Evolutionary conservation across 306 rosid genomes (phyloP).

Genomic region (Castanopsis chinensis): DNA sequence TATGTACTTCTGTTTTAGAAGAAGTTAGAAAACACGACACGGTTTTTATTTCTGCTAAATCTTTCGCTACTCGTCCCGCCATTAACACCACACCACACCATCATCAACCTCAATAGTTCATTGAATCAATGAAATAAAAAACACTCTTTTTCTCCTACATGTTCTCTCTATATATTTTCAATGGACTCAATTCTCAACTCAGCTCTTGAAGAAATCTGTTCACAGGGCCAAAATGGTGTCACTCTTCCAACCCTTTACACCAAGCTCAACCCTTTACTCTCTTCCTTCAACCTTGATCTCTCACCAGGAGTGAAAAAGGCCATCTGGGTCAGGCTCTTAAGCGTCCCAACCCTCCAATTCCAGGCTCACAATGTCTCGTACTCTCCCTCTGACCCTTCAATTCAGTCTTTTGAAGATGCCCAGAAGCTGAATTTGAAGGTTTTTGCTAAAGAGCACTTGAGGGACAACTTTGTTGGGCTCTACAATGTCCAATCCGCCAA

Average conservation of each 20-base stretch:
- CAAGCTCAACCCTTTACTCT: constrained; percentile 34
- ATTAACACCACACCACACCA: too few relatives aligned
- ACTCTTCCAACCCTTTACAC: constrained; percentile 39
- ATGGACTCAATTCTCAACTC: constrained; percentile 47
- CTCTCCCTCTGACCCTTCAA: constrained; percentile 34
- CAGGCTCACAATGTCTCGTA: constrained; percentile 9
- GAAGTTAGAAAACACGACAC: too few relatives aligned
- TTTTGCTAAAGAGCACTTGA: constrained; percentile 46
- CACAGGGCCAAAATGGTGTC: constrained; percentile 37
- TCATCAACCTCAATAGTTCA: too few relatives aligned
- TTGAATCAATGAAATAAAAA: background rate
- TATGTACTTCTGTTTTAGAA: too few relatives aligned
- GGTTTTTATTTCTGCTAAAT: too few relatives aligned
- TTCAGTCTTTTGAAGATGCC: constrained; percentile 45
- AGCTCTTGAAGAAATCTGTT: constrained; percentile 51
- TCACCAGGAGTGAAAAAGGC: constrained; percentile 43
- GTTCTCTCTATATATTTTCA: background rate
- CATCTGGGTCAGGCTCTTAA: constrained; percentile 58
- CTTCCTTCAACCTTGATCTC: constrained; percentile 41
- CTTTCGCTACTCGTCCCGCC: too few relatives aligned
- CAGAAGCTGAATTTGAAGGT: constrained; percentile 47
- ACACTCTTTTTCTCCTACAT: too few relatives aligned
- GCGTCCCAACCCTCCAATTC: constrained; percentile 66
- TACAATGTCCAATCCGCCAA: constrained; percentile 54
- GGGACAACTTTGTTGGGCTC: constrained; percentile 68